These are phyloP conservation scores for Phellinidium pouzarii DNA, from an alignment of 1,284 basidiomycete genomes.

Conservation along the genomic window DNA sequence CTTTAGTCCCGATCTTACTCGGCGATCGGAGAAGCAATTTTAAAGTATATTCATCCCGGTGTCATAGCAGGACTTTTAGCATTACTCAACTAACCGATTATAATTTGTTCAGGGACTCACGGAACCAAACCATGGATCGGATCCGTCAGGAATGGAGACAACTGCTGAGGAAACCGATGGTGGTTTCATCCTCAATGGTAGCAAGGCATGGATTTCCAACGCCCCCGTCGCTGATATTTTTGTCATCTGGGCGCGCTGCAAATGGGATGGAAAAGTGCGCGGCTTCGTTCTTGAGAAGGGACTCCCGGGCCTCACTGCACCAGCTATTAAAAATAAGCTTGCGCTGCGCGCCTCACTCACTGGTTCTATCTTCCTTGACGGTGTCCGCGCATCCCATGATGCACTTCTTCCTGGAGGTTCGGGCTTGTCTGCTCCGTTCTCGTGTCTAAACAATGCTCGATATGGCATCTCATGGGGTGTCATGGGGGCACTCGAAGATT, in stretches of 20 bases:
- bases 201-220: constrained; percentile 97
- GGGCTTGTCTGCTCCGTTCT: constrained; percentile 82
- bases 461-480: constrained; percentile 91
- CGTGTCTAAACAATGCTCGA: constrained; percentile 87
- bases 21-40: too few relatives aligned
- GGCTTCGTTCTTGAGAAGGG: constrained; percentile 85
- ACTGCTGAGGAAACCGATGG: constrained; percentile 80
- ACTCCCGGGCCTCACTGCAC: constrained; percentile 77
- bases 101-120: constrained; percentile 68
- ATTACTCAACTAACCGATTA: background rate
- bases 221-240: constrained; percentile 83
- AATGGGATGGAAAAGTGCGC: constrained; percentile 88
- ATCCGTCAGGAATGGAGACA: constrained; percentile 92
- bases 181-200: constrained; percentile 82
- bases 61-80: too few relatives aligned
- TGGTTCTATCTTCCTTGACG: constrained; percentile 91
- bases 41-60: too few relatives aligned
- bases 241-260: constrained; percentile 91
- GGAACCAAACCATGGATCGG: constrained; percentile 95
- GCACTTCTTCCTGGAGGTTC: constrained; percentile 69
- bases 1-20: too few relatives aligned
- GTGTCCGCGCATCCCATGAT: constrained; percentile 64
- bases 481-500: constrained; percentile 94
- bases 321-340: constrained; percentile 90
- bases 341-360: constrained; percentile 87